Conservation (phyloP, 345 rosid genomes). For the Brassica nigra region DNA sequence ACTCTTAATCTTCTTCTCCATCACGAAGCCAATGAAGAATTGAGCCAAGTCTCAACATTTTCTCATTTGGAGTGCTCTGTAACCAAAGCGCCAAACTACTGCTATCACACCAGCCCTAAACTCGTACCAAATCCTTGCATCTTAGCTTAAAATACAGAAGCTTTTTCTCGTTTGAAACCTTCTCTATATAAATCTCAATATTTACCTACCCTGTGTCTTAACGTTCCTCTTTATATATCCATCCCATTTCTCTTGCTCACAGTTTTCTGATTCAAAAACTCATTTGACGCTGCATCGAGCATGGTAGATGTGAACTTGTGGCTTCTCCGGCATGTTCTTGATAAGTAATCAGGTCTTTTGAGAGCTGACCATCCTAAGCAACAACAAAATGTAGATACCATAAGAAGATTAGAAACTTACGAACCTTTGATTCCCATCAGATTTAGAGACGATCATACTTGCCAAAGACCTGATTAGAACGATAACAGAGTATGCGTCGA, state of each 20-base stretch:
- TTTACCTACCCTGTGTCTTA: constrained; percentile 54
- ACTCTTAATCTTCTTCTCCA: constrained; percentile 65
- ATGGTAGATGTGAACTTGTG: constrained; percentile 54
- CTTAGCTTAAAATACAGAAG: constrained; percentile 43
- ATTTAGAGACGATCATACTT: no score
- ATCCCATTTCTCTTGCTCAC: constrained; percentile 40
- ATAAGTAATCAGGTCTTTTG: constrained; percentile 57
- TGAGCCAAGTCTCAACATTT: constrained; percentile 55
- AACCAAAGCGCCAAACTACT: constrained; percentile 49
- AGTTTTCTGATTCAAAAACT: constrained; percentile 49
- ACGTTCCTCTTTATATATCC: constrained; percentile 50
- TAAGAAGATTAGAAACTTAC: no score
- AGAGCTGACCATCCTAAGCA: constrained; percentile 57
- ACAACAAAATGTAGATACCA: constrained; percentile 12
- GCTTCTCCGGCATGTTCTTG: constrained; percentile 42
- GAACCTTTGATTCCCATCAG: no score
- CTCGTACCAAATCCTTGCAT: constrained; percentile 59
- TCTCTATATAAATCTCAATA: constrained; percentile 53
- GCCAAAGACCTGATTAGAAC: no score
- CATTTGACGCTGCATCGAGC: constrained; percentile 59
- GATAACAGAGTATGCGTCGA: no score
- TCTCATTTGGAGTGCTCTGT: constrained; percentile 42
- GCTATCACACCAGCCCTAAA: constrained; percentile 61
- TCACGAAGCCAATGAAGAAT: constrained; percentile 43
- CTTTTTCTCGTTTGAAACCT: constrained; percentile 39